These are phyloP conservation scores for Pseudocercospora fuligena DNA, from an alignment of 2,329 filamentous ascomycete genomes.

Conservation along the genomic window DNA sequence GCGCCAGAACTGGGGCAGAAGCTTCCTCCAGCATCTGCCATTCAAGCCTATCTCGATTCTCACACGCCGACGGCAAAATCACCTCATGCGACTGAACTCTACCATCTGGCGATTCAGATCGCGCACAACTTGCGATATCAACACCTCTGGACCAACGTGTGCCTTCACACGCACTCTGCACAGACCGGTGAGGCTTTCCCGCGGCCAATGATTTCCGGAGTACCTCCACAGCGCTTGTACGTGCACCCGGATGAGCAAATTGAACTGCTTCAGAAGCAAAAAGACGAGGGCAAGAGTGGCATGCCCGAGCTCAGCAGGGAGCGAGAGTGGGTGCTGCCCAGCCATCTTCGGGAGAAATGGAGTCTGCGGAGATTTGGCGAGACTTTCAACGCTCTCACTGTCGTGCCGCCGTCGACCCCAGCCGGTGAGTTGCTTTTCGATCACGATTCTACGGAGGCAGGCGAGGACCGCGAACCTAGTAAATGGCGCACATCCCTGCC, in stretches of 20 bases:
- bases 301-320: constrained; percentile 47
- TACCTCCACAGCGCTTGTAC: constrained; percentile 75
- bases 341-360: constrained; percentile 75
- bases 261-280: constrained; percentile 65
- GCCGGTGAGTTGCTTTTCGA: constrained; percentile 33
- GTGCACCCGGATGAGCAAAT: constrained; percentile 83
- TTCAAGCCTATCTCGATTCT: constrained; percentile 24
- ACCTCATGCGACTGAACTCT: constrained; percentile 31
- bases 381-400: constrained; percentile 65
- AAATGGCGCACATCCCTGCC: constrained; percentile 47
- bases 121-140: constrained; percentile 74
- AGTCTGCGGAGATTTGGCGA: constrained; percentile 67
- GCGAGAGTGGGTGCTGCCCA: constrained; percentile 77
- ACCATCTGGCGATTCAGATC: constrained; percentile 64
- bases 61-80: constrained; percentile 21
- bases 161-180: constrained; percentile 34
- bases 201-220: constrained; percentile 70
- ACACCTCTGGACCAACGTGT: constrained; percentile 72
- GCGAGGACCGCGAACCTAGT: constrained; percentile 34
- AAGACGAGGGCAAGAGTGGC: constrained; percentile 41
- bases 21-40: constrained; percentile 25
- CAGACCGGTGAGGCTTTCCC: constrained; percentile 47
- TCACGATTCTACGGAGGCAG: constrained; percentile 26
- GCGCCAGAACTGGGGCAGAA: constrained; percentile 2
- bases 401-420: constrained; percentile 45